These are phyloP conservation scores for Oryza australiensis DNA, from an alignment of 176 grass and related monocot species.

Conservation along the genomic window DNA sequence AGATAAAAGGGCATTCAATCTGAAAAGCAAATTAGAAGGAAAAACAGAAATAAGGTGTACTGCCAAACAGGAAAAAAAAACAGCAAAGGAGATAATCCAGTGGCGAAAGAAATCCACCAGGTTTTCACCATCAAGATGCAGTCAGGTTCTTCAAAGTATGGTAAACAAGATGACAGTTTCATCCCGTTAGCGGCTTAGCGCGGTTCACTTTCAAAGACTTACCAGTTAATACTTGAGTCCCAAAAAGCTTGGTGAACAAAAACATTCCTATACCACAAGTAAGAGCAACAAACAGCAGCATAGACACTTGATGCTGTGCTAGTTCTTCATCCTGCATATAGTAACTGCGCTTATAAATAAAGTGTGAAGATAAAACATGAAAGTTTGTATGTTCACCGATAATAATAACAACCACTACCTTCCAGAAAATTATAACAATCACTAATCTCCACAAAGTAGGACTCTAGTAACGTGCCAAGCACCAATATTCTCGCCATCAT, in stretches of 20 bases:
- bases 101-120: not conserved
- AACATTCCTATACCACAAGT: conserved; percentile 85
- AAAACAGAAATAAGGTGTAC: not conserved
- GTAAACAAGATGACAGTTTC: conserved; percentile 19
- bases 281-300: conserved; percentile 80
- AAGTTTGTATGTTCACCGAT: not conserved
- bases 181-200: not conserved
- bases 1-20: conserved; percentile 11
- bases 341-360: conserved; percentile 8
- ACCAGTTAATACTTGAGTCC: conserved; percentile 76
- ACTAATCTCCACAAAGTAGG: not conserved
- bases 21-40: conserved; percentile 4
- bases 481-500: not conserved
- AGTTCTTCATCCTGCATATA: conserved; percentile 69
- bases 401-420: not conserved
- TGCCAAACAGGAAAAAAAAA: not conserved
- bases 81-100: not conserved
- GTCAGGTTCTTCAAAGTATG: not conserved
- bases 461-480: not conserved
- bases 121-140: not conserved
- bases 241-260: conserved; percentile 76
- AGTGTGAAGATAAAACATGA: not conserved
- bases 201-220: conserved; percentile 19
- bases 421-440: not conserved
- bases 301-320: conserved; percentile 91